Base-by-base conservation (phyloP, 768 basidiomycete genomes). In the Tricholoma flavovirens region DNA sequence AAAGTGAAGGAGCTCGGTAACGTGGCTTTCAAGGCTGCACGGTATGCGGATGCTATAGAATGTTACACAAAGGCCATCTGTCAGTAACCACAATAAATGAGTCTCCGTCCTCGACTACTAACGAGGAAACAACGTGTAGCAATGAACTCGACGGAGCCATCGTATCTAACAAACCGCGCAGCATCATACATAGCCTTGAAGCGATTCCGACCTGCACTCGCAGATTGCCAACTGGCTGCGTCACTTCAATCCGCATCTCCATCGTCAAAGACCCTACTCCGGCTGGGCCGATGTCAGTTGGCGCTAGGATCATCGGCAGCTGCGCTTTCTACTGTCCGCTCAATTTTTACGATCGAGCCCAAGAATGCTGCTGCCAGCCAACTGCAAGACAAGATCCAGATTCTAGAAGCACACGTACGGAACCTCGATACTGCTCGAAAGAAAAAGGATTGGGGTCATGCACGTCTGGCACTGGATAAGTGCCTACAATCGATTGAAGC, bases 141-240 rank as follows among this genome's bases (percentile, higher is more conserved):
- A 56, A 71, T 87, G 60, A 83, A 83, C 57, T 69, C 84, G 0
- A 62, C 74, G 3, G 88, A 93, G 68, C 83, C 91, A 0, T 78
- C 87, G 2, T 94, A 88, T 65, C 75, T 87, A 59, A 90, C 90
- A 0, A 95, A 95, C 68, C 84, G 92, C 26, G 92, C 93, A 0
- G 92, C 93, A 0, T 86, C 91, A 2, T 82, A 86, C 66, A 94
- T 95, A 82, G 82, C 84, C 0, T 66, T 89, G 51, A 92, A 93
- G 66, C 82, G 82, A 32, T 94, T 87, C 76, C 77, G 83, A 30
- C 71, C 75, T 0, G 93, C 93, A 0, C 75, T 93, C 15, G 78
- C 77, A 35, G 92, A 95, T 65, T 93, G 90, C 64, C 90, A 90
- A 67, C 76, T 76, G 33, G 92, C 91, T 4, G 77, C 81, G 0